These are phyloP conservation scores for Acanthamoeba healyi DNA, from an alignment of 208 protist genomes.

Conservation along the genomic window DNA sequence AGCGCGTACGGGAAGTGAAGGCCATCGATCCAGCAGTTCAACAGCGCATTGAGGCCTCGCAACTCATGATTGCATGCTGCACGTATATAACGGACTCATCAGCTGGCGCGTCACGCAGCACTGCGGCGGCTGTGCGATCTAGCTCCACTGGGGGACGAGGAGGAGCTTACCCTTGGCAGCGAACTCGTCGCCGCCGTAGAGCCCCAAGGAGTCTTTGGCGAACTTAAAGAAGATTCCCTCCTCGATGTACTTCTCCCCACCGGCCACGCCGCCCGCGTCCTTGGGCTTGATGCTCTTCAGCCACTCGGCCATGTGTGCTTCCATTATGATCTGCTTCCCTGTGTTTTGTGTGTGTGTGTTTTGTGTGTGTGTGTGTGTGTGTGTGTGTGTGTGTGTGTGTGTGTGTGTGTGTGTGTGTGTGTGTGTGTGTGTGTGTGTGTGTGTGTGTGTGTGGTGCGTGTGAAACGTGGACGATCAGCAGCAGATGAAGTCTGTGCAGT, in stretches of 20 bases:
- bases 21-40: not conserved
- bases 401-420: too few relatives aligned
- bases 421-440: too few relatives aligned
- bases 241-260: constrained; percentile 55
- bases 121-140: too few relatives aligned
- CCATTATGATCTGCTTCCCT: constrained; percentile 65
- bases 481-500: too few relatives aligned
- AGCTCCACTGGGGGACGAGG: not conserved
- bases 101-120: too few relatives aligned
- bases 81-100: not conserved
- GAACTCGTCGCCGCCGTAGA: not conserved
- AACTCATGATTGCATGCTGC: not conserved
- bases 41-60: not conserved
- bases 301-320: not conserved
- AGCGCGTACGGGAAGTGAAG: constrained; percentile 10
- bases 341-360: too few relatives aligned
- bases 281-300: constrained; percentile 32
- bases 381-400: too few relatives aligned
- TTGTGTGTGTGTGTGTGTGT: too few relatives aligned
- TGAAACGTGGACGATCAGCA: too few relatives aligned
- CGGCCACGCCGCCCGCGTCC: constrained; percentile 39
- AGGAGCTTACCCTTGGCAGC: not conserved
- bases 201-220: not conserved
- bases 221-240: constrained; percentile 66
- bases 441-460: too few relatives aligned